Evolutionary conservation across 805 yeast species (phyloP).

Genomic region (Diddensiella santjacobensis): DNA sequence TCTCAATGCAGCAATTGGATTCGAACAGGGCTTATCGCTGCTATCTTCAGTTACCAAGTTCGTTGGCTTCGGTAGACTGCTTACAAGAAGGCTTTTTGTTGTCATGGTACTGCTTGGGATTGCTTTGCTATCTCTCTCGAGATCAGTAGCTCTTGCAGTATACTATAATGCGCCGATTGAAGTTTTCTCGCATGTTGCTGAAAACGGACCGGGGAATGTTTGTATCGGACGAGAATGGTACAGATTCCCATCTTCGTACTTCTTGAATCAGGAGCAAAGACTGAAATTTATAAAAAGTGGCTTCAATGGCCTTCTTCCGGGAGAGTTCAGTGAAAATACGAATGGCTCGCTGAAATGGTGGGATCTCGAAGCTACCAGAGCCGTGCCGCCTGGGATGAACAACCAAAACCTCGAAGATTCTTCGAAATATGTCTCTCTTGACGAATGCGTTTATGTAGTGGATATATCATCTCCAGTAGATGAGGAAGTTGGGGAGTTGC

Average conservation of each 20-base stretch:
- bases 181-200: slow-evolving; percentile 47
- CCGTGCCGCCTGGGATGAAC: slow-evolving; percentile 65
- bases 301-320: slow-evolving; percentile 84
- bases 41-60: neutral
- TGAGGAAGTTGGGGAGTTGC: slow-evolving; percentile 41
- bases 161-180: slow-evolving; percentile 74
- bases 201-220: slow-evolving; percentile 44
- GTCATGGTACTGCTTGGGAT: slow-evolving; percentile 13
- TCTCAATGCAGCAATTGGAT: slow-evolving; percentile 56
- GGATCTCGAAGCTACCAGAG: slow-evolving; percentile 33
- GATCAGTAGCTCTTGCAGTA: slow-evolving; percentile 56
- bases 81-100: slow-evolving; percentile 7
- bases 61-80: slow-evolving; percentile 2
- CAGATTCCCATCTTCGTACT: slow-evolving; percentile 84
- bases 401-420: slow-evolving; percentile 64
- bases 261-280: slow-evolving; percentile 61
- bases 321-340: slow-evolving; percentile 60
- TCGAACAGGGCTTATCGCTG: slow-evolving; percentile 21
- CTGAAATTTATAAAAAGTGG: slow-evolving; percentile 69
- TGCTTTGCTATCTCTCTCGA: slow-evolving; percentile 39
- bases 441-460: slow-evolving; percentile 62
- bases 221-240: slow-evolving; percentile 97
- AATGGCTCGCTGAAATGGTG: slow-evolving; percentile 30
- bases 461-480: slow-evolving; percentile 55
- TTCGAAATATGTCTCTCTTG: slow-evolving; percentile 47